Conservation (phyloP, 2,329 filamentous ascomycete genomes). For the Eutypella sp. region DNA sequence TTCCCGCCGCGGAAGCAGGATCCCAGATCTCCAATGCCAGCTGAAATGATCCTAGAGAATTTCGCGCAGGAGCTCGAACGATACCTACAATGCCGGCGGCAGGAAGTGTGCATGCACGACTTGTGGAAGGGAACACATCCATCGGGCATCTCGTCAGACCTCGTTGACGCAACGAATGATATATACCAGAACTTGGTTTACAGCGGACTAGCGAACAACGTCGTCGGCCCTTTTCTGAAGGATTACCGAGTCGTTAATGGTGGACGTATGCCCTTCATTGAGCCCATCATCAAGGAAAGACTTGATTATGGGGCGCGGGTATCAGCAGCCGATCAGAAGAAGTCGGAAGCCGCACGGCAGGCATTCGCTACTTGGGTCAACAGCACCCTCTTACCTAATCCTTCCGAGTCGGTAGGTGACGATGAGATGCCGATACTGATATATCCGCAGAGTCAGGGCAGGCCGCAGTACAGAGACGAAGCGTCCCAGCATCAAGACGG, state of each 20-base stretch:
- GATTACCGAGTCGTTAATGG: slow-evolving; percentile 5
- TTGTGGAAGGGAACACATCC: slow-evolving; percentile 11
- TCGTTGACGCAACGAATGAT: slow-evolving; percentile 6
- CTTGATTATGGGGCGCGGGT: slow-evolving; percentile 10
- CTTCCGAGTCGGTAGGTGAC: neutral
- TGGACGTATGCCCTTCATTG: slow-evolving; percentile 9
- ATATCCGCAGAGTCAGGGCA: slow-evolving; percentile 13
- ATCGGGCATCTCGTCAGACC: slow-evolving; percentile 1
- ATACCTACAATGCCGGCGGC: slow-evolving; percentile 6
- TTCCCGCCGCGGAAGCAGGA: slow-evolving; percentile 2
- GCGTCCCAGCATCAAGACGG: neutral
- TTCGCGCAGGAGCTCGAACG: slow-evolving; percentile 8
- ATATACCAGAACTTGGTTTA: slow-evolving; percentile 15
- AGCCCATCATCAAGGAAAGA: slow-evolving; percentile 8
- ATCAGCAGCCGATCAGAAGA: neutral
- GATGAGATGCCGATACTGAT: slow-evolving; percentile 10
- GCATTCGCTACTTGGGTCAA: slow-evolving; percentile 11
- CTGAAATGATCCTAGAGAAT: slow-evolving; percentile 5
- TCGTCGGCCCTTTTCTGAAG: slow-evolving; percentile 6
- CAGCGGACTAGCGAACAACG: slow-evolving; percentile 2
- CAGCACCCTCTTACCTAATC: slow-evolving; percentile 7
- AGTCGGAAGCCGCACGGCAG: slow-evolving; percentile 1
- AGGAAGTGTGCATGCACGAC: slow-evolving; percentile 9
- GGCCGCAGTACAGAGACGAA: slow-evolving; percentile 12
- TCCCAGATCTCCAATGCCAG: neutral